These are phyloP conservation scores for Auxenochlorella protothecoides DNA, from an alignment of 139 green algal species.

Conservation along the genomic window DNA sequence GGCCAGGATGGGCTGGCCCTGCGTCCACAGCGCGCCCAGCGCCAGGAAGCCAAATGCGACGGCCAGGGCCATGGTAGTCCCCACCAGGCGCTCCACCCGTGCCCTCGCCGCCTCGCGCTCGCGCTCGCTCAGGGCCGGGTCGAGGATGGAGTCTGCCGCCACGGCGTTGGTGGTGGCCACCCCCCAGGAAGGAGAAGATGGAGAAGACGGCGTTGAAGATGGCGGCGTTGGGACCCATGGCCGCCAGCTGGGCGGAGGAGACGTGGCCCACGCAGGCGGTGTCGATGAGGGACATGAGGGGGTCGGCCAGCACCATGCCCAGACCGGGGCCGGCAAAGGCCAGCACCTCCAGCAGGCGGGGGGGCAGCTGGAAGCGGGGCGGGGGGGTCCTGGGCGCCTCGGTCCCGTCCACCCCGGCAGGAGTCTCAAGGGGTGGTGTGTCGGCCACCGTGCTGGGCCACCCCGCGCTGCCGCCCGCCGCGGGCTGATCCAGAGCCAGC, in stretches of 20 bases:
- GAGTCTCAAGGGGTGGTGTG: too few relatives aligned
- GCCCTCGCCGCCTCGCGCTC: slow-evolving; percentile 8
- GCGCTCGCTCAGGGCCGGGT: slow-evolving; percentile 2
- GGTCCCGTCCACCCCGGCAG: too few relatives aligned
- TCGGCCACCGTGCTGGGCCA: too few relatives aligned
- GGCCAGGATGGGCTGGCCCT: slow-evolving; percentile 22
- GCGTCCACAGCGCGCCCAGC: slow-evolving; percentile 10
- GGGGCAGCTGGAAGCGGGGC: too few relatives aligned
- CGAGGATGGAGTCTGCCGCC: slow-evolving; percentile 27
- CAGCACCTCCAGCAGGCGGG: slow-evolving; percentile 13
- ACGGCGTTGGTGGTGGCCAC: slow-evolving; percentile 45
- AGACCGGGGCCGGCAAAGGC: slow-evolving; percentile 38
- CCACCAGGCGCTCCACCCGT: slow-evolving; percentile 11
- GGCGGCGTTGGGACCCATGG: slow-evolving; percentile 56
- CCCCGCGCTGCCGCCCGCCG: too few relatives aligned
- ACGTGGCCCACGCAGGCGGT: slow-evolving; percentile 52
- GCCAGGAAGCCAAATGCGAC: slow-evolving; percentile 15
- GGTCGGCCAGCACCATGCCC: slow-evolving; percentile 49
- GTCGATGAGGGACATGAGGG: slow-evolving; percentile 58
- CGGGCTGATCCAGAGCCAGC: too few relatives aligned
- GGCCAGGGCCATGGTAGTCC: slow-evolving; percentile 28
- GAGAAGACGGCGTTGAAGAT: slow-evolving; percentile 66
- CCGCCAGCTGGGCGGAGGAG: slow-evolving; percentile 44
- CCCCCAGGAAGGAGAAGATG: slow-evolving; percentile 49
- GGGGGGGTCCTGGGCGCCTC: too few relatives aligned